Evolutionary conservation across 768 basidiomycete genomes (phyloP).

Genomic region (Serendipita sp.): DNA sequence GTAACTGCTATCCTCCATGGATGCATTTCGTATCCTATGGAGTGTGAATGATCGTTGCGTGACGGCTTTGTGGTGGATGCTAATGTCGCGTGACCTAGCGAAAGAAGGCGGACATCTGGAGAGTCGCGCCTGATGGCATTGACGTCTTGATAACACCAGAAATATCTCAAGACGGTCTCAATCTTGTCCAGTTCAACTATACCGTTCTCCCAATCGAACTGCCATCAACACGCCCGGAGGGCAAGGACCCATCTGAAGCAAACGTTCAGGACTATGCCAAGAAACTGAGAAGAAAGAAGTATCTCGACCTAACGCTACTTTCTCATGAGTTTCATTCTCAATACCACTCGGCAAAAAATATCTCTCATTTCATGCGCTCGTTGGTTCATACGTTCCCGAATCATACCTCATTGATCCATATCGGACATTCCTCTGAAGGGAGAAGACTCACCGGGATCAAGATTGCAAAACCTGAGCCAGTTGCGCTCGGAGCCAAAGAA

Average conservation of each 20-base stretch:
- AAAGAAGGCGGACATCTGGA: neutral
- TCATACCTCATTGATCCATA: constrained; percentile 20
- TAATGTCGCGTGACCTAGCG: constrained; percentile 2
- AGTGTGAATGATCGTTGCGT: neutral
- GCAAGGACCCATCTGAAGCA: neutral
- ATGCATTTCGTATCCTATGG: neutral
- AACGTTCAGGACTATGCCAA: neutral
- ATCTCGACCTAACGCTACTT: neutral
- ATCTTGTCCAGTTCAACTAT: neutral
- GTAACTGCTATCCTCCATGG: neutral
- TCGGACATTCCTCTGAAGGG: constrained; percentile 45
- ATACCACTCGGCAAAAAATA: neutral
- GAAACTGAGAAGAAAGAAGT: neutral
- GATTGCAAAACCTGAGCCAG: constrained; percentile 23
- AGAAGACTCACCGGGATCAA: constrained; percentile 40
- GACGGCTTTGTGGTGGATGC: neutral
- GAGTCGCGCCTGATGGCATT: neutral
- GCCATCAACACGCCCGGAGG: neutral
- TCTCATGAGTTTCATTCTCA: constrained; percentile 3
- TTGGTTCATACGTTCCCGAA: constrained; percentile 1
- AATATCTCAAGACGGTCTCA: neutral
- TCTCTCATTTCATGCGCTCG: neutral
- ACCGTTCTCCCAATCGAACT: neutral
- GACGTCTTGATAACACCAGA: neutral
- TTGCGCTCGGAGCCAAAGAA: constrained; percentile 9